Evolutionary conservation across 441 rosid genomes (phyloP), one percentile per base, ranked within the genome.

Genomic region (Brassica balearica): DNA sequence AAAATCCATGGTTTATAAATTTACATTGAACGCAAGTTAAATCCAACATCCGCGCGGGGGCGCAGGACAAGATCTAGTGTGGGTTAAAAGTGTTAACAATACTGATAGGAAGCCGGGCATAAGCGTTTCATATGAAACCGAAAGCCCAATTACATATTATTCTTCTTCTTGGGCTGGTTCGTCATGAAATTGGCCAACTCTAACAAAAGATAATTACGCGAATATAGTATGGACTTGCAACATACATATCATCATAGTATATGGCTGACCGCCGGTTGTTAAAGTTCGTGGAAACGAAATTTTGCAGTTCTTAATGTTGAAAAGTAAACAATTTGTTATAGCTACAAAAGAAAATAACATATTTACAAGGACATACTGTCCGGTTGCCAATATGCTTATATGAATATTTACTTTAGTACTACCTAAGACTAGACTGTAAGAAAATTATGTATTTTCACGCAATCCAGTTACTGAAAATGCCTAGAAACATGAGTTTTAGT

Each of bases 111-210:
- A 48, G 55, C 10, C 6, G 15, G 55, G 15, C 5, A n/a, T 12
- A 48, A 48, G 15, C 17, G 62, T 20, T 20, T 58, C 12, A 51
- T 27, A 27, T n/a, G 41, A 20, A 3, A 59, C 23, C 9, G 1
- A 38, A 12, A 59, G 6, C 25, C 68, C 60, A 5, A 46, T 3
- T 9, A 46, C 8, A 62, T 2, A 61, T 0, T 10, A 0, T 5
- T 10, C 12, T 61, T 43, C 22, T 29, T 48, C 23, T 72, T 62
- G 61, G 76, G 23, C 67, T 71, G 0, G 23, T 71, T 5, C 15
- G 20, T 8, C 12, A 27, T 51, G 12, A 8, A 53, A 27, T 53
- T 27, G 11, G 62, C 43, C 0, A 36, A 36, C 27, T 17, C 69
- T 20, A 65, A 17, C 51, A 36, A 36, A 65, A 4, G 46, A 15